Evolutionary conservation across 2,329 filamentous ascomycete genomes (phyloP).

Genomic region (Phyllosticta paracitricarpa): DNA sequence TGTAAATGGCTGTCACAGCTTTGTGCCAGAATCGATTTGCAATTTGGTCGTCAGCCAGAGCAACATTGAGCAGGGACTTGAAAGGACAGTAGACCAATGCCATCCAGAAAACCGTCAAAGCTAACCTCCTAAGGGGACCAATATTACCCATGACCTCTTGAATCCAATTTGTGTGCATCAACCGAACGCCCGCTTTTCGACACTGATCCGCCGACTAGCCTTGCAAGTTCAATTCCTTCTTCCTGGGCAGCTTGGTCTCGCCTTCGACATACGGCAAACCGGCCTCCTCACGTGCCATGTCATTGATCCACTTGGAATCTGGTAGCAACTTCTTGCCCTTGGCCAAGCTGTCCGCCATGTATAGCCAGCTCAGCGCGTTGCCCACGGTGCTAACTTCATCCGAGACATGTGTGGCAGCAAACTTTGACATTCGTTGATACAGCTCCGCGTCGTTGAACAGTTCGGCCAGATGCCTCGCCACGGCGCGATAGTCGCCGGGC

Average conservation of each 20-base stretch:
- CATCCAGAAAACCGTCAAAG: no score
- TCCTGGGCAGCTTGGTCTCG: constrained; percentile 51
- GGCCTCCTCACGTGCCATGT: constrained; percentile 59
- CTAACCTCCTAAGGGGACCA: no score
- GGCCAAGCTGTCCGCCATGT: constrained; percentile 58
- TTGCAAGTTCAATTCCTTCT: constrained; percentile 4
- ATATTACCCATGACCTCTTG: not conserved
- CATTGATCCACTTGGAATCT: constrained; percentile 59
- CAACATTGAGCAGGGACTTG: no score
- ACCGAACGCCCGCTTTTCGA: not conserved
- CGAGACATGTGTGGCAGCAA: constrained; percentile 56
- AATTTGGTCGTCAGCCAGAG: no score
- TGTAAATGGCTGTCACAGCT: no score
- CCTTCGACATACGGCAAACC: constrained; percentile 46
- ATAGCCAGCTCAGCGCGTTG: constrained; percentile 67
- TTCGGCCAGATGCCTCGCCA: constrained; percentile 56
- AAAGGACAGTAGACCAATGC: no score
- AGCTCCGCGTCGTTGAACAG: constrained; percentile 57
- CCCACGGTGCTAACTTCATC: constrained; percentile 77
- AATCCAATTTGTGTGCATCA: not conserved
- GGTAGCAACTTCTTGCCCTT: constrained; percentile 49
- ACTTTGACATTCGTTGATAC: constrained; percentile 57
- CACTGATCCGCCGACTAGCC: not conserved
- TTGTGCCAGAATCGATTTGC: no score
- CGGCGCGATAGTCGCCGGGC: constrained; percentile 57